These are phyloP conservation scores for Termitomyces sp. DNA, from an alignment of 768 basidiomycete species.

Conservation along the genomic window DNA sequence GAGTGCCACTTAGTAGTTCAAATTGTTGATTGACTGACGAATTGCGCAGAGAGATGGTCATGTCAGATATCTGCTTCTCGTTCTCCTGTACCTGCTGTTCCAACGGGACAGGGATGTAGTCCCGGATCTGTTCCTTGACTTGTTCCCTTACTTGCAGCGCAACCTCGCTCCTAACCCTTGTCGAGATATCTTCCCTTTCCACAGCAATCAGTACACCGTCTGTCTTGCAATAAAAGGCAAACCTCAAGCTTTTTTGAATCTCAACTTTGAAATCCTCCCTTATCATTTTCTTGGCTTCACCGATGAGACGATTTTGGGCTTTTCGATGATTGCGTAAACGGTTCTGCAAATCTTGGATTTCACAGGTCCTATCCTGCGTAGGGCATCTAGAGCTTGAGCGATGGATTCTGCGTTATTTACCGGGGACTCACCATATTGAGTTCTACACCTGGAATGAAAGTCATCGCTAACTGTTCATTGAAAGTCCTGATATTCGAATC, in stretches of 20 bases:
- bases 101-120: slow-evolving; percentile 46
- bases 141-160: slow-evolving; percentile 39
- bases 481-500: slow-evolving; percentile 25
- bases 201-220: background rate
- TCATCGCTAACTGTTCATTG: slow-evolving; percentile 24
- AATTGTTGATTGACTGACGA: slow-evolving; percentile 38
- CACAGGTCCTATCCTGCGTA: slow-evolving; percentile 10
- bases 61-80: slow-evolving; percentile 37
- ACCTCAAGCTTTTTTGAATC: slow-evolving; percentile 29
- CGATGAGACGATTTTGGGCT: slow-evolving; percentile 17
- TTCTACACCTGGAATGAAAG: slow-evolving; percentile 20
- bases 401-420: background rate
- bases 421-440: slow-evolving; percentile 24
- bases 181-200: slow-evolving; percentile 24
- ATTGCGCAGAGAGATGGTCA: slow-evolving; percentile 44
- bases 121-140: slow-evolving; percentile 44
- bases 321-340: slow-evolving; percentile 15
- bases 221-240: slow-evolving; percentile 5
- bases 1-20: background rate
- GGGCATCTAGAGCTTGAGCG: background rate
- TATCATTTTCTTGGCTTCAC: slow-evolving; percentile 24
- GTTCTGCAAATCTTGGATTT: slow-evolving; percentile 16
- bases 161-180: slow-evolving; percentile 38
- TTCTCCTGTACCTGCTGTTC: slow-evolving; percentile 40
- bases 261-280: slow-evolving; percentile 18